phyloP scores from a whole-genome alignment of 805 yeast species.

The Hanseniaspora valbyensis region DNA sequence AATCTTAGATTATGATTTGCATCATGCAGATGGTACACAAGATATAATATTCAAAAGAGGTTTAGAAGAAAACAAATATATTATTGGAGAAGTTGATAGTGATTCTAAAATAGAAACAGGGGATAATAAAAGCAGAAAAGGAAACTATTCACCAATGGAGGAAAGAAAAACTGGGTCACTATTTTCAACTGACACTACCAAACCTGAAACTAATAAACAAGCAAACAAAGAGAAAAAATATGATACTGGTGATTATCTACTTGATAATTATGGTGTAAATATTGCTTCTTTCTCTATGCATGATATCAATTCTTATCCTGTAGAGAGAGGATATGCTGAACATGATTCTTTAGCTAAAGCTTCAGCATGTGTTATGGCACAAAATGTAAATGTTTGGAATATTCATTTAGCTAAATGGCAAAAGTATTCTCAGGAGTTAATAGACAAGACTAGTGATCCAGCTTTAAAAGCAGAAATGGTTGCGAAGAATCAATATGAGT shows the following conservation, averaged over 20 bases:
- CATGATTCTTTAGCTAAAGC: constrained; percentile 63
- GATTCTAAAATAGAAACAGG: too few relatives aligned
- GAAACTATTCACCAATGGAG: constrained; percentile 21
- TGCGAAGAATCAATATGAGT: constrained; percentile 22
- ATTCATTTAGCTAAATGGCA: constrained; percentile 60
- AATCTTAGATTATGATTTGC: constrained; percentile 70
- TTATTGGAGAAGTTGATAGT: constrained; percentile 21
- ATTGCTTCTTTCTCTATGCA: constrained; percentile 77
- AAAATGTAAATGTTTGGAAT: constrained; percentile 72
- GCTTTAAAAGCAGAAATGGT: neutral
- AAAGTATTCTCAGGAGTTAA: neutral
- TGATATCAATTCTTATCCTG: constrained; percentile 77
- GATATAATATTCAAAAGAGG: constrained; percentile 76
- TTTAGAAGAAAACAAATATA: constrained; percentile 40
- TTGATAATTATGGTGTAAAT: constrained; percentile 35
- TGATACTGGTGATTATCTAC: constrained; percentile 37
- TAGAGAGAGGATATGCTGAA: constrained; percentile 67
- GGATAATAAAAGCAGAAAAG: constrained; percentile 19
- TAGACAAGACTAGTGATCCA: constrained; percentile 1
- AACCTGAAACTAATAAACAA: too few relatives aligned
- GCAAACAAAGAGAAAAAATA: constrained; percentile 27
- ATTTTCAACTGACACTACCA: too few relatives aligned
- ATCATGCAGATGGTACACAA: constrained; percentile 84
- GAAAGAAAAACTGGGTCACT: too few relatives aligned
- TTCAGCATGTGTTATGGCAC: constrained; percentile 65